phyloP scores from a whole-genome alignment of 768 basidiomycete species.

The Panus rudis region DNA sequence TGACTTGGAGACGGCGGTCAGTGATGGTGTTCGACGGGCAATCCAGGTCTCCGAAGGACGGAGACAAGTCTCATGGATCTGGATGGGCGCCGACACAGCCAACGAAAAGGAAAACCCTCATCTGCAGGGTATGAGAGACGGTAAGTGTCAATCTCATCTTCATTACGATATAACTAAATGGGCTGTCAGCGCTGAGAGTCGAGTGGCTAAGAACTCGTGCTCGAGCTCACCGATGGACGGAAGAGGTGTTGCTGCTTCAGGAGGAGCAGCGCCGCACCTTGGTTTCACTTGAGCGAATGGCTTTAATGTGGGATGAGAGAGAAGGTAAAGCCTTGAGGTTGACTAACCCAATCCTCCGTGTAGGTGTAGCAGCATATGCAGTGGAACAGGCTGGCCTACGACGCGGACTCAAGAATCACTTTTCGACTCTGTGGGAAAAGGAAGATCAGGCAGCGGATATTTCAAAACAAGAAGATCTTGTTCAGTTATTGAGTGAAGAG shows the following conservation, averaged over 20 bases:
- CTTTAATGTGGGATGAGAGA: not conserved
- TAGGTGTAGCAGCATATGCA: conserved; percentile 1
- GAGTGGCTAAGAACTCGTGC: conserved; percentile 2
- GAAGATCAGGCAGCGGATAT: too few species aligned
- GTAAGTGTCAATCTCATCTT: too few species aligned
- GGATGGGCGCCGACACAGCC: conserved; percentile 2
- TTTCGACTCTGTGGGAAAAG: not conserved
- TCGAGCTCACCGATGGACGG: not conserved
- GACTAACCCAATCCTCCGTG: not conserved
- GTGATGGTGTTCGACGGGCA: not conserved
- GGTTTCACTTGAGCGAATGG: not conserved
- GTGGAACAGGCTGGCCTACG: not conserved
- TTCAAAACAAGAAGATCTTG: too few species aligned
- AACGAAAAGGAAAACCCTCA: too few species aligned
- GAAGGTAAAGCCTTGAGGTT: not conserved
- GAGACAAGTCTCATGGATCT: conserved; percentile 12
- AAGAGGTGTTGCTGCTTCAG: not conserved
- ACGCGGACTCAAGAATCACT: not conserved
- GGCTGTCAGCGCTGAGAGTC: not conserved
- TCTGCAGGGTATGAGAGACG: too few species aligned
- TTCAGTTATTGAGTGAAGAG: too few species aligned
- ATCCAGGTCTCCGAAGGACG: conserved; percentile 4
- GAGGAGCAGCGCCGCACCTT: not conserved
- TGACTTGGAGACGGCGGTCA: not conserved
- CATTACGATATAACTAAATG: too few species aligned